These are phyloP conservation scores for Aspergillus luchuensis DNA, from an alignment of 2,329 filamentous ascomycete species.

Conservation along the genomic window DNA sequence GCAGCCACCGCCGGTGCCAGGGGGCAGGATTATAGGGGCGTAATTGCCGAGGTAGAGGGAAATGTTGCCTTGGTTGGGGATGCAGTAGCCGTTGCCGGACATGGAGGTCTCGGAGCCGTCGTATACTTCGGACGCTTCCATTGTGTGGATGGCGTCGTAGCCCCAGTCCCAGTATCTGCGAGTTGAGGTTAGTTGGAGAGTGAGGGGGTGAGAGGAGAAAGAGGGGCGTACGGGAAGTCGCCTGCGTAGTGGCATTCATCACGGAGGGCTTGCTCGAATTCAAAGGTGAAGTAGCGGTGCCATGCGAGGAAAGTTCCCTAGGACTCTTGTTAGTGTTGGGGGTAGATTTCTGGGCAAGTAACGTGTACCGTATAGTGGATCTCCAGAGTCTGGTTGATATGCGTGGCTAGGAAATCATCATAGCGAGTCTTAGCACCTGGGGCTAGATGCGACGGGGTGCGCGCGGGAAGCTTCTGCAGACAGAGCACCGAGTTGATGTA, in stretches of 20 bases:
- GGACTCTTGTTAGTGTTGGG: not conserved
- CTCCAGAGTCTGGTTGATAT: constrained; percentile 50
- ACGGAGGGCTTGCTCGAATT: constrained; percentile 36
- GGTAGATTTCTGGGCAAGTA: too few relatives aligned
- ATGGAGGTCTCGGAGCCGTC: constrained; percentile 53
- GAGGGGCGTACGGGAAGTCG: constrained; percentile 26
- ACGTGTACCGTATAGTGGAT: constrained; percentile 44
- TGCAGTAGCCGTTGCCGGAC: constrained; percentile 48
- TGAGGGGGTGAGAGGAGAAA: constrained; percentile 1
- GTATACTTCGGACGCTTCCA: constrained; percentile 50
- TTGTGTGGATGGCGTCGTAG: constrained; percentile 35
- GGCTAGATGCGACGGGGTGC: not conserved
- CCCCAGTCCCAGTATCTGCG: constrained; percentile 52
- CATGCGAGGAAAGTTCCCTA: constrained; percentile 30
- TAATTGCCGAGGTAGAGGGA: constrained; percentile 15
- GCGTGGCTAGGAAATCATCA: constrained; percentile 55
- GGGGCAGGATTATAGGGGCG: not conserved
- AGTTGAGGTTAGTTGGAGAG: constrained; percentile 24
- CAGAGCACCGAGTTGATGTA: constrained; percentile 1
- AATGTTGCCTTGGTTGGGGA: constrained; percentile 29
- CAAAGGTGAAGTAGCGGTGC: constrained; percentile 38
- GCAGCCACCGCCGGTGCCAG: constrained; percentile 15
- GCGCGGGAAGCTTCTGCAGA: not conserved
- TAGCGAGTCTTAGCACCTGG: constrained; percentile 35
- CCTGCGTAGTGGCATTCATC: constrained; percentile 45